These are phyloP conservation scores for Ogataea pini DNA, from an alignment of 805 yeast species.

Conservation along the genomic window DNA sequence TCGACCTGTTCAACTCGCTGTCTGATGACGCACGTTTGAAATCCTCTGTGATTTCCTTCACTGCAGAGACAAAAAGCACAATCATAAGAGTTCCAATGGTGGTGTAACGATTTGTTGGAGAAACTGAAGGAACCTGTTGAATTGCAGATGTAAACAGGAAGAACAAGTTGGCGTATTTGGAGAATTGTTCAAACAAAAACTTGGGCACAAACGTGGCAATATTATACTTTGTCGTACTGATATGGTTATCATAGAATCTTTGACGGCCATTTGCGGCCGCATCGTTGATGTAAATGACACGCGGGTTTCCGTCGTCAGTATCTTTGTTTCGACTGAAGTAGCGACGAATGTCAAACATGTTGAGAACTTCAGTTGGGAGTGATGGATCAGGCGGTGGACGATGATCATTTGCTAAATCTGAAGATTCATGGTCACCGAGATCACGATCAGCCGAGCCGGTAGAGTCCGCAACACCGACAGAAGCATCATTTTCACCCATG, in stretches of 20 bases:
- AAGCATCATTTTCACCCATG: not conserved
- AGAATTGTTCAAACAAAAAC: conserved; percentile 92
- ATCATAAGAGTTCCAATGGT: conserved; percentile 88
- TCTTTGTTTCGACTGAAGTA: conserved; percentile 22
- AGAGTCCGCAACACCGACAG: not conserved
- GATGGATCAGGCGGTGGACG: conserved; percentile 28
- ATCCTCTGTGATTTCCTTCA: conserved; percentile 90
- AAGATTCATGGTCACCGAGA: not conserved
- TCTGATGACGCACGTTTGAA: conserved; percentile 86
- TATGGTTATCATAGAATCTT: conserved; percentile 76
- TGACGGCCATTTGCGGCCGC: conserved; percentile 51
- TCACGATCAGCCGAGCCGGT: not conserved
- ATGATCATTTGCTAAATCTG: conserved; percentile 26
- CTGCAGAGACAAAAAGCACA: conserved; percentile 86
- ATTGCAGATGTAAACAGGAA: conserved; percentile 88
- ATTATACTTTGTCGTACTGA: conserved; percentile 94
- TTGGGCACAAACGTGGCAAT: conserved; percentile 91
- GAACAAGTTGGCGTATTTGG: conserved; percentile 94
- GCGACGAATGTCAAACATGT: conserved; percentile 33
- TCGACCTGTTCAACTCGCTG: conserved; percentile 76
- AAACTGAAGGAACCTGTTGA: conserved; percentile 95
- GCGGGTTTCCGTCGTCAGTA: conserved; percentile 45
- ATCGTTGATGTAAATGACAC: conserved; percentile 70
- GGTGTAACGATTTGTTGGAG: conserved; percentile 95
- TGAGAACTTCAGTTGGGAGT: conserved; percentile 21